Evolutionary conservation across 2,329 filamentous ascomycete species (phyloP).

Genomic region (Penicillium sp.): DNA sequence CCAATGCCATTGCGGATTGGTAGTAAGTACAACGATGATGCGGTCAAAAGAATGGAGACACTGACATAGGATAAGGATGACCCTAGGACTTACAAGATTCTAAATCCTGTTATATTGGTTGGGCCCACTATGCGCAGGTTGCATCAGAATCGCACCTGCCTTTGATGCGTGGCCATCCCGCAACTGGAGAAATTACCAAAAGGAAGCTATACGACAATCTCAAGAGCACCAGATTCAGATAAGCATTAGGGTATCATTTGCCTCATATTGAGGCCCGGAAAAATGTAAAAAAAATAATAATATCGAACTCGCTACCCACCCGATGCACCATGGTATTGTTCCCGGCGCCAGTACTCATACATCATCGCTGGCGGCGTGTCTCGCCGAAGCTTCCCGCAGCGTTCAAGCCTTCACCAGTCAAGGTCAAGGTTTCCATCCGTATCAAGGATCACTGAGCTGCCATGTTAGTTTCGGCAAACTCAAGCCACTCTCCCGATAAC

Average conservation of each 20-base stretch:
- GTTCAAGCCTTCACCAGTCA: background rate
- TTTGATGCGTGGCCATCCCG: background rate
- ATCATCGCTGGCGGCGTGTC: background rate
- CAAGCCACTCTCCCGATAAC: constrained; percentile 52
- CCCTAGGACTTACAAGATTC: no score
- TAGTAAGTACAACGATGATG: constrained; percentile 29
- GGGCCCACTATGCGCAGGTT: background rate
- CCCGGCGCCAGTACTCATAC: background rate
- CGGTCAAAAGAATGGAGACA: constrained; percentile 9
- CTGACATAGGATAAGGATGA: constrained; percentile 6
- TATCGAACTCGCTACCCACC: background rate
- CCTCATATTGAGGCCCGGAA: constrained; percentile 2
- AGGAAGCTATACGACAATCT: background rate
- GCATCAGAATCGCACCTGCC: constrained; percentile 25
- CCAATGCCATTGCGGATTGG: constrained; percentile 56
- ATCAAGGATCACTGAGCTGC: constrained; percentile 36
- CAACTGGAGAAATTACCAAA: background rate
- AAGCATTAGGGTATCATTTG: constrained; percentile 33
- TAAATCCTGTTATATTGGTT: background rate
- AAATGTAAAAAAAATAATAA: background rate
- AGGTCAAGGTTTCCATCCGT: background rate
- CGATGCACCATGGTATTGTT: background rate
- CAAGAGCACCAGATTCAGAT: background rate
- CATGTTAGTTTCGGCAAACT: constrained; percentile 52
- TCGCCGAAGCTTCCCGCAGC: background rate